These are phyloP conservation scores for Coemansia sp. DNA, from an alignment of 192 early-diverging fungal species.

Conservation along the genomic window DNA sequence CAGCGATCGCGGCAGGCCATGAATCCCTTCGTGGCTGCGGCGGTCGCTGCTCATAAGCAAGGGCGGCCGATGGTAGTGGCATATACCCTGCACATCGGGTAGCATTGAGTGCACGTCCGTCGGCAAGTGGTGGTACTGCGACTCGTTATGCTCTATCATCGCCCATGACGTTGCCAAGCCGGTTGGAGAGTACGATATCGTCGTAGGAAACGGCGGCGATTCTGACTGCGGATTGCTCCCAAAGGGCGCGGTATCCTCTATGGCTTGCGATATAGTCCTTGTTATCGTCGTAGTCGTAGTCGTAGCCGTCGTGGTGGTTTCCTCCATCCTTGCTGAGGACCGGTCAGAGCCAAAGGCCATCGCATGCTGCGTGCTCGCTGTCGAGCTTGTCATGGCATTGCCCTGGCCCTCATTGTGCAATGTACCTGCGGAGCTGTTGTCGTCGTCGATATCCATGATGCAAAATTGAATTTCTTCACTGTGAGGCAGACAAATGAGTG, in stretches of 20 bases:
- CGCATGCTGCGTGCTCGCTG: background rate
- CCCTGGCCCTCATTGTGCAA: background rate
- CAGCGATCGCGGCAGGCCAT: background rate
- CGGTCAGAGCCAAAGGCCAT: background rate
- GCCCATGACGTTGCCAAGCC: conserved; percentile 36
- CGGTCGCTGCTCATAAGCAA: background rate
- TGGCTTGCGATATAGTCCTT: background rate
- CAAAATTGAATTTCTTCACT: background rate
- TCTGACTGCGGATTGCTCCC: background rate
- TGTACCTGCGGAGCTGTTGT: background rate
- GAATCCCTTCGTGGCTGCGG: background rate
- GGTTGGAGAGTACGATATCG: conserved; percentile 24
- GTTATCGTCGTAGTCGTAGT: background rate
- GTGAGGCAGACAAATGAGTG: background rate
- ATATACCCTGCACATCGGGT: conserved; percentile 26
- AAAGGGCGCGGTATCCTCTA: background rate
- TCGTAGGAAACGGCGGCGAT: background rate
- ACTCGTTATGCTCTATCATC: background rate
- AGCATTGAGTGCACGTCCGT: conserved; percentile 22
- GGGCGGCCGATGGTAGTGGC: conserved; percentile 43
- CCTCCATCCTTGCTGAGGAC: background rate
- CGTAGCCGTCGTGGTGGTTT: background rate
- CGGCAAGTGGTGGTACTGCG: background rate
- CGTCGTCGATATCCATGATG: conserved; percentile 6
- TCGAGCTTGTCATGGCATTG: background rate